Conservation (phyloP, 108 stramenopile species). For the Mediolabrus comicus region DNA sequence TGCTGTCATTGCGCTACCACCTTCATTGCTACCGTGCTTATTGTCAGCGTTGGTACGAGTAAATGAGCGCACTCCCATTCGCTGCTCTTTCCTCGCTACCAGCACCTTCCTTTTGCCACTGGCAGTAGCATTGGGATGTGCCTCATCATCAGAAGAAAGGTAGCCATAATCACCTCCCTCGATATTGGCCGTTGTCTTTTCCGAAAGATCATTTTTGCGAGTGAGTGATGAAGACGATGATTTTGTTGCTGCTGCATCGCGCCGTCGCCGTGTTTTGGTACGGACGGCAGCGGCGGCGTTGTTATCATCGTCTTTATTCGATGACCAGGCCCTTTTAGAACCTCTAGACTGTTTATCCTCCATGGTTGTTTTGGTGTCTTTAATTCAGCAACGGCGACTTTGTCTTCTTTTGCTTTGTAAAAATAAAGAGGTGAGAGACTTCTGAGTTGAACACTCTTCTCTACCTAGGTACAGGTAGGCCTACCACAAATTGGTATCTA, state of each 20-base stretch:
- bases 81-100: neutral
- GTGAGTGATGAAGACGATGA: neutral
- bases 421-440: too few species aligned
- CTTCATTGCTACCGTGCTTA: neutral
- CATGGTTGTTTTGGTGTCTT: too few species aligned
- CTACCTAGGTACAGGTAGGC: too few species aligned
- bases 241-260: neutral
- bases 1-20: neutral
- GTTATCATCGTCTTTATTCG: neutral
- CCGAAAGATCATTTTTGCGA: slow-evolving; percentile 13
- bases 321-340: neutral
- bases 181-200: slow-evolving; percentile 10
- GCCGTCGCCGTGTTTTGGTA: neutral
- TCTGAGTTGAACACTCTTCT: too few species aligned
- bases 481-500: too few species aligned
- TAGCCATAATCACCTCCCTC: slow-evolving; percentile 17
- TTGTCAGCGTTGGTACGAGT: neutral
- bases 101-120: neutral
- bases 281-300: neutral
- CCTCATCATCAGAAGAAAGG: slow-evolving; percentile 31
- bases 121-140: neutral
- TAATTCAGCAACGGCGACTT: too few species aligned
- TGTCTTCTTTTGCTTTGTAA: too few species aligned
- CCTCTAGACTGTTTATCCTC: neutral
- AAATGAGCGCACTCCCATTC: slow-evolving; percentile 13